A percentile compares a stretch with the other conserved stretches of the same genome.
phyloP scores from a whole-genome alignment of 257 asterid genomes.

The Ilex asprella region DNA sequence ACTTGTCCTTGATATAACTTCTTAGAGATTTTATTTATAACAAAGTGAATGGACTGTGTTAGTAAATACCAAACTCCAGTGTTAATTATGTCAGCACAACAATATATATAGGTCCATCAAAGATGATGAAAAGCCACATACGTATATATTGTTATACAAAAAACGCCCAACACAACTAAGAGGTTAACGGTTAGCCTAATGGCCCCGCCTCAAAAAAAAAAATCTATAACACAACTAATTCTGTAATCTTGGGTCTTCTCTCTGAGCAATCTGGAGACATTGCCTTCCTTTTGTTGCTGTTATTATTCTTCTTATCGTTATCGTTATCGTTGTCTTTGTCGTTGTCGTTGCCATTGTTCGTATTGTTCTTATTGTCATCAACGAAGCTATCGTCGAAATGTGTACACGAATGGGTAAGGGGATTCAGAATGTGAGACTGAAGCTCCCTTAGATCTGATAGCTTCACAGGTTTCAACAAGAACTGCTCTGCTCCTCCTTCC shows the following conservation, averaged over 20 bases:
- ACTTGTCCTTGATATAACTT: no score
- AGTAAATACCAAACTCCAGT: no score
- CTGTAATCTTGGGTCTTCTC: constrained; percentile 32
- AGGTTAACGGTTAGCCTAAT: no score
- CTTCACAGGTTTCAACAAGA: constrained; percentile 51
- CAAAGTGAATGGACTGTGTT: no score
- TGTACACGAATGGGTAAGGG: background rate
- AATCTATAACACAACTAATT: constrained; percentile 15
- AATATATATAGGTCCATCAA: no score
- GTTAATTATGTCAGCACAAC: no score
- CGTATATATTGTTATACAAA: no score
- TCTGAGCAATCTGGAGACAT: constrained; percentile 24
- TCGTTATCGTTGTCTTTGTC: constrained; percentile 6
- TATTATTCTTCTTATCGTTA: constrained; percentile 23
- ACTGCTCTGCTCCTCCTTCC: constrained; percentile 62
- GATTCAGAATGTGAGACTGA: constrained; percentile 21
- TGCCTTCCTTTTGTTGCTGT: constrained; percentile 34
- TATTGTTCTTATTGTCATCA: background rate
- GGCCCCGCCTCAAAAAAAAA: no score
- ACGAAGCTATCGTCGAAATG: background rate
- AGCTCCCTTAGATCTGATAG: constrained; percentile 43
- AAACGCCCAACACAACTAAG: no score
- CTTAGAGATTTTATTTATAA: no score
- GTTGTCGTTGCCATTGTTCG: background rate
- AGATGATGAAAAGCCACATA: no score